Evolutionary conservation across 345 rosid genomes (phyloP).

Genomic region (Sisymbrium irio): DNA sequence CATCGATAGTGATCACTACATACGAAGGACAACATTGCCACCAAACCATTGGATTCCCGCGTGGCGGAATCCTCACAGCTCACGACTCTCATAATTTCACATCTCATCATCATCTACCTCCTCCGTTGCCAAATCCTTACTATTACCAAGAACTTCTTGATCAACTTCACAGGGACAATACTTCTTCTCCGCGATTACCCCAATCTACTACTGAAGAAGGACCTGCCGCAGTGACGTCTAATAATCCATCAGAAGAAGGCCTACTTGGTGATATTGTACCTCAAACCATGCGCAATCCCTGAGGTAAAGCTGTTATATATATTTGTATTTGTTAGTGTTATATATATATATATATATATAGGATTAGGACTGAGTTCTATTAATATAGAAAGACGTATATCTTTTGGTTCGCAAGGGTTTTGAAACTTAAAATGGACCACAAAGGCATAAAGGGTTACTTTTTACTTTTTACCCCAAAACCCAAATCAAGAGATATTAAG

Average conservation of each 20-base stretch:
- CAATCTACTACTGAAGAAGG: constrained; percentile 23
- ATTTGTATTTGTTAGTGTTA: background rate
- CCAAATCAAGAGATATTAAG: constrained; percentile 20
- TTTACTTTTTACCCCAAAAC: background rate
- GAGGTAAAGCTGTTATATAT: constrained; percentile 9
- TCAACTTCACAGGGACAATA: constrained; percentile 43
- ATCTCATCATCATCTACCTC: constrained; percentile 46
- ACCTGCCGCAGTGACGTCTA: background rate
- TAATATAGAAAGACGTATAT: background rate
- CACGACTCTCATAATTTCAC: constrained; percentile 48
- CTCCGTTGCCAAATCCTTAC: constrained; percentile 36
- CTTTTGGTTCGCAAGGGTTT: background rate
- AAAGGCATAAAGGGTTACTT: constrained; percentile 14
- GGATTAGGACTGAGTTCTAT: background rate
- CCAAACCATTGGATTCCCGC: constrained; percentile 73
- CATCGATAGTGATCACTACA: constrained; percentile 78
- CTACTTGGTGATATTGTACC: constrained; percentile 88
- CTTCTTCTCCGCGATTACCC: constrained; percentile 28
- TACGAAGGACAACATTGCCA: constrained; percentile 99
- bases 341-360: background rate
- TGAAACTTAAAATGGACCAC: constrained; percentile 18
- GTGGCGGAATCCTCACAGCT: constrained; percentile 55
- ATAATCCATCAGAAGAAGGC: constrained; percentile 53
- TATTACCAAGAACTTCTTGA: constrained; percentile 43
- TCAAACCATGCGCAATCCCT: constrained; percentile 60